Evolutionary conservation across 306 rosid genomes (phyloP), one percentile per base, ranked within the genome.

Genomic region (Erythrophleum fordii): DNA sequence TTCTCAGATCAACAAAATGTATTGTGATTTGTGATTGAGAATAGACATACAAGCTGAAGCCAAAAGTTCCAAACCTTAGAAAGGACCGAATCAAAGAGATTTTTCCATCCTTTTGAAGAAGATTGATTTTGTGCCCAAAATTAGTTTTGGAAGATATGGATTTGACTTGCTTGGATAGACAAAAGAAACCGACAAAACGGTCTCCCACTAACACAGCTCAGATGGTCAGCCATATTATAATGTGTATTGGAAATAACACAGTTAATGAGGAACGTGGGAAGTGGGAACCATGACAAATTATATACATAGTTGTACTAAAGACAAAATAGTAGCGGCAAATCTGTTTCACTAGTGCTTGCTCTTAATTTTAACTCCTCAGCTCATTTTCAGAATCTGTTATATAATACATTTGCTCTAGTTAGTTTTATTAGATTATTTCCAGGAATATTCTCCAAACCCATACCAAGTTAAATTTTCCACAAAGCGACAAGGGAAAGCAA

Each of bases 171-270:
- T 8, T 23, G 20, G 22, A 9, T 51, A 17, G 51, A 72, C 23
- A 71, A 66, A 80, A 75, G 52, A 73, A 86, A 83, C 83, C 81
- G 77, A 76, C 81, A 83, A 74, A 73, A 81, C 81, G 35, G 87
- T 78, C 78, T 72, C 72, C 81, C 55, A 72, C 80, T 70, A 78
- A 84, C 90, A 81, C 85, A 82, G 90, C 83, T 86, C 72, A 84
- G 78, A 77, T 77, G 71, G 55, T 35, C 45, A 61, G 28, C 73
- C 55, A 71, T 28, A 79, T 56, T 42, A 69, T 69, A 44, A 58
- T 44, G 44, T 20, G 16, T 34, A 37, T 67, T 37, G 76, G 42
- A 55, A 37, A 25, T 44, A 44, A 11, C 56, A 44, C 18, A 25
- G 23, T 55, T 61, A 39, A 20, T 6, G 58, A 56, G 9, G 46